Evolutionary conservation across 805 yeast species (phyloP).

Genomic region (Pichia nanzhaoensis): DNA sequence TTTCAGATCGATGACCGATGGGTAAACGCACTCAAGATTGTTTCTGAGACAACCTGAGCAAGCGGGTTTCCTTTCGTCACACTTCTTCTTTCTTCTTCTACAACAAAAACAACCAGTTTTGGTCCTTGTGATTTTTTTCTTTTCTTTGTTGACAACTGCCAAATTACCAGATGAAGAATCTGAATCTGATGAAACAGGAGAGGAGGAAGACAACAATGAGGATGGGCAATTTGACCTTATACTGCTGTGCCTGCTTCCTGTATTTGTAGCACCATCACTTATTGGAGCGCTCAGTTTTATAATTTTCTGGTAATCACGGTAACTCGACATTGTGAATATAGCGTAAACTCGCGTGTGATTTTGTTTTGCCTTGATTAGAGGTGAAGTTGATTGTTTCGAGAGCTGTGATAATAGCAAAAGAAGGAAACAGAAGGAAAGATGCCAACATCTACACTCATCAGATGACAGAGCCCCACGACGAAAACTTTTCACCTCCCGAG

Average conservation of each 20-base stretch:
- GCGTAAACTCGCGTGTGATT: background rate
- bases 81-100: conserved; percentile 34
- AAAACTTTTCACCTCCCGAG: too few relatives aligned
- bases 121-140: conserved; percentile 30
- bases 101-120: conserved; percentile 36
- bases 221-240: background rate
- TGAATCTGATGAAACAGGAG: background rate
- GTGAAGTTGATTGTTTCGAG: too few relatives aligned
- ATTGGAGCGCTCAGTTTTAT: conserved; percentile 19
- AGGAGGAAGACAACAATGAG: background rate
- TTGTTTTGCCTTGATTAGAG: background rate
- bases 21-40: conserved; percentile 30
- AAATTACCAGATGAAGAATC: too few relatives aligned
- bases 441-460: too few relatives aligned
- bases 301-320: conserved; percentile 30
- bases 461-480: too few relatives aligned
- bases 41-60: conserved; percentile 33
- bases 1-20: conserved; percentile 19
- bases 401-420: too few relatives aligned
- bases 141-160: conserved; percentile 9
- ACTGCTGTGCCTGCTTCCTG: background rate
- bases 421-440: background rate
- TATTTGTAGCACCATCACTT: background rate
- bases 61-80: conserved; percentile 30
- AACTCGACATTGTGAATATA: conserved; percentile 20